A percentile compares a stretch with the other conserved stretches of the same genome.
Conservation (phyloP, 106 monocot genomes). For the Dendrobium officinale region DNA sequence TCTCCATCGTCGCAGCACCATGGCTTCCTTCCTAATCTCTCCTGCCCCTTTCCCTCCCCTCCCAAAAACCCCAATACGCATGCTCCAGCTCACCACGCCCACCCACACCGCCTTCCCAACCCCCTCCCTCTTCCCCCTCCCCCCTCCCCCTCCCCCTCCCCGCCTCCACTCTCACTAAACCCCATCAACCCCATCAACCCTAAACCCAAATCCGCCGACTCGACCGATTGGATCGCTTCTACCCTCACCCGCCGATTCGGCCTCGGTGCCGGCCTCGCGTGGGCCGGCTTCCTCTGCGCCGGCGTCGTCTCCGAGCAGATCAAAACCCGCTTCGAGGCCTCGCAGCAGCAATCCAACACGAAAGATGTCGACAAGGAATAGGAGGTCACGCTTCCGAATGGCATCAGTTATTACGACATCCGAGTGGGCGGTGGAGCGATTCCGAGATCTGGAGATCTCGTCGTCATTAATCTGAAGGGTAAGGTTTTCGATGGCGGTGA, state of each 20-base stretch:
- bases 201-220: constrained; percentile 29
- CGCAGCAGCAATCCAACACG: constrained; percentile 61
- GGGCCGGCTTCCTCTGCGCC: constrained; percentile 70
- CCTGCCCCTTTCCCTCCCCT: constrained; percentile 8
- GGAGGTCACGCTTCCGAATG: constrained; percentile 69
- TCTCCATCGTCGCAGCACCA: background rate
- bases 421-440: constrained; percentile 65
- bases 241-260: constrained; percentile 77
- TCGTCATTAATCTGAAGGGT: constrained; percentile 76
- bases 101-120: constrained; percentile 4
- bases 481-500: constrained; percentile 23
- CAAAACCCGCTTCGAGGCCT: constrained; percentile 80
- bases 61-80: constrained; percentile 9
- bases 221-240: constrained; percentile 90
- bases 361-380: constrained; percentile 61
- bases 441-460: constrained; percentile 61
- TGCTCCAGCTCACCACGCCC: constrained; percentile 4
- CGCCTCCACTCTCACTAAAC: background rate
- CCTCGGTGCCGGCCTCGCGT: constrained; percentile 92
- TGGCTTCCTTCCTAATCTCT: constrained; percentile 15
- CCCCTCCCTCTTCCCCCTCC: background rate
- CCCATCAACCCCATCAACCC: background rate
- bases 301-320: constrained; percentile 93
- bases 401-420: constrained; percentile 79
- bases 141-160: background rate